Evolutionary conservation across 345 rosid species (phyloP).

Genomic region (Eucalyptus regnans): DNA sequence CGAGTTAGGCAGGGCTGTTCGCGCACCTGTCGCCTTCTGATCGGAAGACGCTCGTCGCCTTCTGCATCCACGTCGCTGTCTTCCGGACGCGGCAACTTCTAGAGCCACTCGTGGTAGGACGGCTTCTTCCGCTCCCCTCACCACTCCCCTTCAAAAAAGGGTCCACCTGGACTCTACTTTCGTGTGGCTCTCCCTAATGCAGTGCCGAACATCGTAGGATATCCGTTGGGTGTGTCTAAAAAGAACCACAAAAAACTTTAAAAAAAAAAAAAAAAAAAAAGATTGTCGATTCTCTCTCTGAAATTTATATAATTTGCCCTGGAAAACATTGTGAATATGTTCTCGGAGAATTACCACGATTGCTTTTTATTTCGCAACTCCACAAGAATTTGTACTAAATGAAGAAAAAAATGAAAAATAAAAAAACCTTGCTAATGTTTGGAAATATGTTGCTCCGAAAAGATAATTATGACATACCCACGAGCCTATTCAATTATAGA

Average conservation of each 20-base stretch:
- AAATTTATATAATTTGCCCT: neutral
- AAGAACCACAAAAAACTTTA: neutral
- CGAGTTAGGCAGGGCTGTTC: neutral
- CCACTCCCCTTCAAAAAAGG: neutral
- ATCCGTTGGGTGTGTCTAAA: neutral
- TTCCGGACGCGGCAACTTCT: neutral
- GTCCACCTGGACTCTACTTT: neutral
- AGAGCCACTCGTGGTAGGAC: neutral
- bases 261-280: neutral
- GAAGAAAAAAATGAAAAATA: neutral
- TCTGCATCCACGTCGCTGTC: neutral
- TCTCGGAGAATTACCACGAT: accelerated
- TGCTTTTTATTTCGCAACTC: neutral
- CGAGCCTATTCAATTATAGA: neutral
- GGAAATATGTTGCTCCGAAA: neutral
- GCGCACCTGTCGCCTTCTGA: neutral
- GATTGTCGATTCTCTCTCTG: neutral
- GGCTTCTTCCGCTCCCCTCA: neutral
- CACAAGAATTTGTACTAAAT: neutral
- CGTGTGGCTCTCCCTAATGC: neutral
- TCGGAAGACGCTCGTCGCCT: neutral
- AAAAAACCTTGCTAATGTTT: neutral
- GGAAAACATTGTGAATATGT: neutral
- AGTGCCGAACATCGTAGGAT: neutral
- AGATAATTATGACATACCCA: accelerated